A percentile compares a stretch with the other conserved stretches of the same genome.
These are phyloP conservation scores for Decorospora gaudefroyi DNA, from an alignment of 2,329 filamentous ascomycete genomes.

Conservation along the genomic window DNA sequence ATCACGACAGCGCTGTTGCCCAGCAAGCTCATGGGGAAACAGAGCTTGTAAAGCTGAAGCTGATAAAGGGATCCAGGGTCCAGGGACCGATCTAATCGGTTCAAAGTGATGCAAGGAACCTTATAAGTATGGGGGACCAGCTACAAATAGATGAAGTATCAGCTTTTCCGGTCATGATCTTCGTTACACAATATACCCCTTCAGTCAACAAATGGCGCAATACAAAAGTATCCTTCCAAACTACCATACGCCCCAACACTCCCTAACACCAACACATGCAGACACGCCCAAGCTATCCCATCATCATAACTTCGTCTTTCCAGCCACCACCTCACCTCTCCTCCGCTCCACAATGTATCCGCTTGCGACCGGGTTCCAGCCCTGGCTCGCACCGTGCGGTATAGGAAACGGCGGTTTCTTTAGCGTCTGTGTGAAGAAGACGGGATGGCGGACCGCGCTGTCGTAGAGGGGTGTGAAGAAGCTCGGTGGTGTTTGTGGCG, in stretches of 20 bases:
- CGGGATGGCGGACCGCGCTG: constrained; percentile 68
- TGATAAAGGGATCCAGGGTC: no score
- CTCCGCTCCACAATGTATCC: constrained; percentile 49
- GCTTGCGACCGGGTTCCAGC: constrained; percentile 51
- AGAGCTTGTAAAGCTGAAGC: constrained; percentile 10
- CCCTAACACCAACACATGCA: constrained; percentile 7
- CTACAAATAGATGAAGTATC: no score
- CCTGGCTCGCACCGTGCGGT: constrained; percentile 42
- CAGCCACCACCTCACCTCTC: constrained; percentile 16
- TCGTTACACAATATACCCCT: background rate
- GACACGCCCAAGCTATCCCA: background rate
- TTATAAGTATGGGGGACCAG: no score
- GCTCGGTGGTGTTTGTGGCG: constrained; percentile 21
- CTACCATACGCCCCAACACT: background rate
- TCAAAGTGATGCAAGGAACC: no score
- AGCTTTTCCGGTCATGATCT: no score
- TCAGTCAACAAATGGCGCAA: no score
- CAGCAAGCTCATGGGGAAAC: constrained; percentile 39
- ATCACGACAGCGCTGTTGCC: constrained; percentile 58
- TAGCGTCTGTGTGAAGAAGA: constrained; percentile 72
- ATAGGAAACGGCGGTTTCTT: constrained; percentile 59
- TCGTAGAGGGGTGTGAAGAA: constrained; percentile 51
- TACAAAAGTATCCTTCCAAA: no score
- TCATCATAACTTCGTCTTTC: constrained; percentile 39
- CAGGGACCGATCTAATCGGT: no score